Base-by-base conservation (phyloP, 345 rosid species). In the Eucalyptus curtisii region DNA sequence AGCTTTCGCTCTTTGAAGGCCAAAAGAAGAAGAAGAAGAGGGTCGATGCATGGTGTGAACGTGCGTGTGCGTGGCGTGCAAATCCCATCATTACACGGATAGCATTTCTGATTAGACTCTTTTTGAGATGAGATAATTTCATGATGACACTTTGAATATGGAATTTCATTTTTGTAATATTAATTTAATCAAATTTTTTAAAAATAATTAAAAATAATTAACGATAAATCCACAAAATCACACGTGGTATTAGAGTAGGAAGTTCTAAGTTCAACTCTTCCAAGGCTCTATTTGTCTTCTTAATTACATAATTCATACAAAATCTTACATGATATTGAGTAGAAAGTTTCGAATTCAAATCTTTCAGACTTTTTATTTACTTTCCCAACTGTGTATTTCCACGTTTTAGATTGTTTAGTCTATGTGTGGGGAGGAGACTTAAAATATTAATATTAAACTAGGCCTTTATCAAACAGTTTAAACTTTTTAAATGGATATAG, bases 161-260 rank as follows among this genome's bases (percentile, higher is more conserved):
- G 47, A 40, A 76, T 20, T 76, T 20, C 27, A 3, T 52, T 44
- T 76, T 40, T 40, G 27, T 20, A 76, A 76, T 6, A 3, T 10
- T 11, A 40, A 76, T 76, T 20, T 20, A 20, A 76, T 11, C 3
- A 40, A 37, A 76, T 4, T 40, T 52, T 52, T 52, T 7, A 52
- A 52, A 52, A 20, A 0, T 10, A n/a, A 19, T 5, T 37, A 22
- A 71, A 0, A 76, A 19, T 3, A 10, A 2, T 76, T 10, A 1
- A 11, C 2, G 3, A 9, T 10, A 20, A 76, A 37, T 7, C 5
- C 47, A 19, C 0, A 0, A 37, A 40, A 37, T 76, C 13, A 20
- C 11, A 19, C 1, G 1, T 10, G 4, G 0, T 3, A 76, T 76
- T 10, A 76, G 4, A 76, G 2, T 5, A 37, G 2, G 2, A 37